phyloP scores from a whole-genome alignment of 805 yeast genomes.

The Yarrowia porcina region DNA sequence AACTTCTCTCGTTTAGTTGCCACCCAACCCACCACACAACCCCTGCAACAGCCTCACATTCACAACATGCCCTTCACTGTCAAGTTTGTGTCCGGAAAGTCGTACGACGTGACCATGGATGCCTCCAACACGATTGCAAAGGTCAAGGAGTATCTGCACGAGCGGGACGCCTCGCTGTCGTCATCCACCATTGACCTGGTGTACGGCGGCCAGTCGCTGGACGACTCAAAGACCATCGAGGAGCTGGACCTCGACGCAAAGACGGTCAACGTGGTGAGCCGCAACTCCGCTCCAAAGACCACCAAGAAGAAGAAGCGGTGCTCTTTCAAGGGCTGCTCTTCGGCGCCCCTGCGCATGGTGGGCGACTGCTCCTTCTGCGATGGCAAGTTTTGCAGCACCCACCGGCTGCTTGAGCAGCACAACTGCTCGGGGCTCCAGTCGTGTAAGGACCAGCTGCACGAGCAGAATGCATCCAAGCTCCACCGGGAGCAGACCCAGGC shows the following conservation, averaged over 20 bases:
- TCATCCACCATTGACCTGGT: conserved; percentile 33
- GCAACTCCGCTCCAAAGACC: conserved; percentile 31
- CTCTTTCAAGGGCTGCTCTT: conserved; percentile 56
- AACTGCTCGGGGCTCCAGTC: conserved; percentile 69
- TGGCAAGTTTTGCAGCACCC: conserved; percentile 83
- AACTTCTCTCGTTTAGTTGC: neutral
- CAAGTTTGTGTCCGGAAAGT: conserved; percentile 24
- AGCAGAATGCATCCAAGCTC: conserved; percentile 77
- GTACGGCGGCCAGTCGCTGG: conserved; percentile 35
- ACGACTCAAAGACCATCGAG: conserved; percentile 36
- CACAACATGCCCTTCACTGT: conserved; percentile 22
- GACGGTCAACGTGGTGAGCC: conserved; percentile 22
- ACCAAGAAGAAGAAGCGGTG: conserved; percentile 45
- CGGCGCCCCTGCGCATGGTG: conserved; percentile 59
- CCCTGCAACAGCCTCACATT: neutral
- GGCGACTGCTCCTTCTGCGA: conserved; percentile 84
- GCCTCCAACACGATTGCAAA: conserved; percentile 37
- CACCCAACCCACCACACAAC: neutral
- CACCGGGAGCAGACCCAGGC: conserved; percentile 82
- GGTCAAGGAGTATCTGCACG: conserved; percentile 36
- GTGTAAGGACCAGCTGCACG: conserved; percentile 81
- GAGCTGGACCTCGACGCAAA: conserved; percentile 30
- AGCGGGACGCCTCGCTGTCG: conserved; percentile 34
- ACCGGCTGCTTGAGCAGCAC: conserved; percentile 82
- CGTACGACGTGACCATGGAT: conserved; percentile 29